phyloP scores from a whole-genome alignment of 2,329 filamentous ascomycete species.

The Lecanicillium sp. region DNA sequence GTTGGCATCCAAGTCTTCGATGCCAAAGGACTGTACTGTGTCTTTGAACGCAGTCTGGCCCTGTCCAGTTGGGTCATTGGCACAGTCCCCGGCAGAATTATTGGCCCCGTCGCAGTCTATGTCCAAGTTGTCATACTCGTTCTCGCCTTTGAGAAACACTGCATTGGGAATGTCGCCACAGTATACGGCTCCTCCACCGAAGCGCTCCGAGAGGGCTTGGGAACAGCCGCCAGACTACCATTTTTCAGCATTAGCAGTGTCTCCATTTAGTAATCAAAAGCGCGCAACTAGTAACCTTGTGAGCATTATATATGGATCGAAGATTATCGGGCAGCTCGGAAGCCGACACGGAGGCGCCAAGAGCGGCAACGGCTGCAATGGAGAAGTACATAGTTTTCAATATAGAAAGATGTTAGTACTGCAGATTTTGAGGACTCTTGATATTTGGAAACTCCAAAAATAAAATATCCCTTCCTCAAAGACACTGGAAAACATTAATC shows the following conservation, averaged over 20 bases:
- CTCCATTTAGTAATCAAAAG: neutral
- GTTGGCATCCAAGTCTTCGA: slow-evolving; percentile 31
- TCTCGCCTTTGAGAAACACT: slow-evolving; percentile 25
- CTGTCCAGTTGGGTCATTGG: slow-evolving; percentile 26
- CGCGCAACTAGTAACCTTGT: neutral
- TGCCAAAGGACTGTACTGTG: slow-evolving; percentile 17
- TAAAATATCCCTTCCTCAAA: neutral
- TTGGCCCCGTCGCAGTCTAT: slow-evolving; percentile 41
- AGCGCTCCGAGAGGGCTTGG: neutral
- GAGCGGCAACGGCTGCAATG: neutral
- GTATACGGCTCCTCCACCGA: slow-evolving; percentile 11
- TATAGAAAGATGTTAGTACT: neutral
- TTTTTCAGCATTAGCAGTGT: neutral
- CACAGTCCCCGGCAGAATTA: slow-evolving; percentile 23
- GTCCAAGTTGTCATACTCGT: slow-evolving; percentile 42
- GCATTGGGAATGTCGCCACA: slow-evolving; percentile 38
- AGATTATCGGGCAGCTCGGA: slow-evolving; percentile 4
- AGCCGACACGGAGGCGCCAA: neutral
- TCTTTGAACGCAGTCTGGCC: slow-evolving; percentile 32
- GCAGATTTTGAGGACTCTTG: neutral
- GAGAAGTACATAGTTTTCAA: neutral
- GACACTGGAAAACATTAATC: neutral
- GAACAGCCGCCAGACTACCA: neutral
- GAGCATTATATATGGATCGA: slow-evolving; percentile 1
- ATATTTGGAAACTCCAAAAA: neutral